These are phyloP conservation scores for Fraxinus greggii DNA, from an alignment of 305 asterid genomes.

Conservation along the genomic window DNA sequence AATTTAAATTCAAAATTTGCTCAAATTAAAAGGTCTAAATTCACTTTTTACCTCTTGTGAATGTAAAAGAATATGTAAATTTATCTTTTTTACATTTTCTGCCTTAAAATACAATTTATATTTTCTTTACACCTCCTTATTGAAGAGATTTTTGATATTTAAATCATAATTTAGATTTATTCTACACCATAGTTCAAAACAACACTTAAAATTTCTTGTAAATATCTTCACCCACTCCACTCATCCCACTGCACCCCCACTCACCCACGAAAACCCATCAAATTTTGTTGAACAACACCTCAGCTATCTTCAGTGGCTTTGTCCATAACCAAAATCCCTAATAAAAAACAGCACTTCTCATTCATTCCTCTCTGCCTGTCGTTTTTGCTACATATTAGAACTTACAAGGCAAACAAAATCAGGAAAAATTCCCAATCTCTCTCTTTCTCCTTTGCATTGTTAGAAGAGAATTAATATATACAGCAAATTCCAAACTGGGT, in stretches of 20 bases:
- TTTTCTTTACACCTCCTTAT: too few relatives aligned
- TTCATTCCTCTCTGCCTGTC: constrained; percentile 30
- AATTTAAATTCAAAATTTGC: too few relatives aligned
- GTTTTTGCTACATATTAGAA: constrained; percentile 28
- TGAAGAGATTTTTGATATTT: too few relatives aligned
- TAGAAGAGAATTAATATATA: constrained; percentile 20
- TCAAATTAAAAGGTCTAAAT: too few relatives aligned
- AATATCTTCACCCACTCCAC: neutral
- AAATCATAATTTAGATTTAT: too few relatives aligned
- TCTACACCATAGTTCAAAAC: too few relatives aligned
- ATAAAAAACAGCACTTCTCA: constrained; percentile 23
- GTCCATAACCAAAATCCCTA: constrained; percentile 32
- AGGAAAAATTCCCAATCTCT: constrained; percentile 3
- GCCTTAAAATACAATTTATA: too few relatives aligned
- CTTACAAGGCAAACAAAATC: constrained; percentile 18
- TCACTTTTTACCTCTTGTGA: too few relatives aligned
- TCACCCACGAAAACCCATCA: constrained; percentile 3
- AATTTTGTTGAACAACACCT: constrained; percentile 32
- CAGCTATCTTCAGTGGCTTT: constrained; percentile 6
- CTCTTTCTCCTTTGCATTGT: constrained; percentile 23
- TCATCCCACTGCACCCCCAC: neutral
- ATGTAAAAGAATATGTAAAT: too few relatives aligned
- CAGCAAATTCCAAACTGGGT: constrained; percentile 19
- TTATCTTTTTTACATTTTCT: too few relatives aligned
- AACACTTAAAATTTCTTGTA: neutral